These are phyloP conservation scores for Orbilia oligospora DNA, from an alignment of 2,329 filamentous ascomycete species.

Conservation along the genomic window DNA sequence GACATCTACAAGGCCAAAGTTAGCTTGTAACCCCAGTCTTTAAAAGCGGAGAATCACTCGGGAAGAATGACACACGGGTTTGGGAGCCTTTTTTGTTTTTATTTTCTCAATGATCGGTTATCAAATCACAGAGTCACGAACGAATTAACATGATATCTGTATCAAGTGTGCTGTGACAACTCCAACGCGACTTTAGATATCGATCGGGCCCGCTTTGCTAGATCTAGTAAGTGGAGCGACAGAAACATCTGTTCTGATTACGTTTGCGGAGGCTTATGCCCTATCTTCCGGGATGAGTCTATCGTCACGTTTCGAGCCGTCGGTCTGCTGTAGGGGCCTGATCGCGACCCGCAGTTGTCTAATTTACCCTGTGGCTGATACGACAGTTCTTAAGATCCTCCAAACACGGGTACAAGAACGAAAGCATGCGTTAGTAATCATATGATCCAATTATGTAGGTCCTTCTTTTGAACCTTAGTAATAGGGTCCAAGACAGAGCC, in stretches of 20 bases:
- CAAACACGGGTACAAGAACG: constrained; percentile 34
- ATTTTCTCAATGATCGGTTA: not conserved
- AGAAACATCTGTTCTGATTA: constrained; percentile 6
- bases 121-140: constrained; percentile 33
- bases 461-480: constrained; percentile 13
- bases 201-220: constrained; percentile 58
- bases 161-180: constrained; percentile 10
- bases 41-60: constrained; percentile 7
- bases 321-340: not conserved
- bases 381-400: constrained; percentile 22
- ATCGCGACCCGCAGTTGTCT: constrained; percentile 15
- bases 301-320: constrained; percentile 14
- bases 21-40: not conserved
- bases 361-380: constrained; percentile 48
- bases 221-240: constrained; percentile 49
- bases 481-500: constrained; percentile 39
- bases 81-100: constrained; percentile 23
- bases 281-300: constrained; percentile 47
- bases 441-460: constrained; percentile 35
- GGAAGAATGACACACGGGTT: not conserved
- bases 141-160: not conserved
- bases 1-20: constrained; percentile 22
- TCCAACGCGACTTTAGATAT: constrained; percentile 46
- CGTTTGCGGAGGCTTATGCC: constrained; percentile 48
- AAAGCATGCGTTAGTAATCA: constrained; percentile 25